Evolutionary conservation across 2,329 filamentous ascomycete genomes (phyloP).

Genomic region (Pestalotiopsis sp.): DNA sequence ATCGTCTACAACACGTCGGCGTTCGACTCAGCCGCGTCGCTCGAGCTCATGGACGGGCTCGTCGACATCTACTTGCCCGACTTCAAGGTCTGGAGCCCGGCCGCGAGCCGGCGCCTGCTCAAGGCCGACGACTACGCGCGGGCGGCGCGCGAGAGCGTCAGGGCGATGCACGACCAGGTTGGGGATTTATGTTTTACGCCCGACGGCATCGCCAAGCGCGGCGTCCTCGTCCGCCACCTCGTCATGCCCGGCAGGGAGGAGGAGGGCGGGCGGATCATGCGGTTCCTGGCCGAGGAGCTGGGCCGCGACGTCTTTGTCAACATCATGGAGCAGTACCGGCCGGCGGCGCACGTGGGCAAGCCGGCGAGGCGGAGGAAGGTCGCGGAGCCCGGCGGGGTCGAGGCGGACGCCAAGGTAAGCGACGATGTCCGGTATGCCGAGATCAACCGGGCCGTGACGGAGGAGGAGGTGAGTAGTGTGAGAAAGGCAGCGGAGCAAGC

Average conservation of each 20-base stretch:
- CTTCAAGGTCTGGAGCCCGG: constrained; percentile 78
- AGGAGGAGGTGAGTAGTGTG: constrained; percentile 68
- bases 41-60: constrained; percentile 75
- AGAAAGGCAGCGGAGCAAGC: constrained; percentile 68
- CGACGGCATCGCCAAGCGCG: constrained; percentile 79
- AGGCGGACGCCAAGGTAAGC: constrained; percentile 27
- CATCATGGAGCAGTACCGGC: constrained; percentile 88
- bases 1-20: constrained; percentile 86
- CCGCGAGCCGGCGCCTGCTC: constrained; percentile 69
- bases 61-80: constrained; percentile 88
- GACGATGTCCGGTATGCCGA: constrained; percentile 69
- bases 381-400: constrained; percentile 26
- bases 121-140: constrained; percentile 78
- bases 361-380: constrained; percentile 41
- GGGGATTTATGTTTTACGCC: constrained; percentile 81
- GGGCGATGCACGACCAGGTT: constrained; percentile 79
- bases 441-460: constrained; percentile 72
- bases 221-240: constrained; percentile 75
- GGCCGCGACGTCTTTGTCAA: constrained; percentile 79
- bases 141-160: constrained; percentile 75
- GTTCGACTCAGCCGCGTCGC: constrained; percentile 74
- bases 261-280: constrained; percentile 75
- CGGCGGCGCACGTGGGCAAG: constrained; percentile 81
- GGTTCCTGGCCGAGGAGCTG: constrained; percentile 73
- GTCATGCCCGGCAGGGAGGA: constrained; percentile 82